Percentiles rank a stretch among this genome's conserved stretches.
These are phyloP conservation scores for Lepiota subincarnata DNA, from an alignment of 768 basidiomycete species.

Conservation along the genomic window DNA sequence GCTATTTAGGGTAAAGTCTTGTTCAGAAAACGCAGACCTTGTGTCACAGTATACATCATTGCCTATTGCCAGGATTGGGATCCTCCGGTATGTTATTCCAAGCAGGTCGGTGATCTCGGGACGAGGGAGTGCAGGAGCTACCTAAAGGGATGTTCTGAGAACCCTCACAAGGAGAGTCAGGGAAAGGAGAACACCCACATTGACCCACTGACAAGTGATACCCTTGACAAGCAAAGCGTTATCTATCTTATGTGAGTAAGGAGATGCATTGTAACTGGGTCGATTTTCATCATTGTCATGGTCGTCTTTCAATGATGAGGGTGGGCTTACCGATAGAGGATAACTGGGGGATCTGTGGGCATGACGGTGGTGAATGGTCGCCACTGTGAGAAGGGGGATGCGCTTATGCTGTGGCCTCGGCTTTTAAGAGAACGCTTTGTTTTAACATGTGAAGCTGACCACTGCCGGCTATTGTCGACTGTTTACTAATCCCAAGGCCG, in stretches of 20 bases:
- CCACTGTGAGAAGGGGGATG: not conserved
- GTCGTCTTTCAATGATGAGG: not conserved
- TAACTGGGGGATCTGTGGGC: slow-evolving; percentile 25
- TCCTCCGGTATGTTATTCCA: slow-evolving; percentile 53
- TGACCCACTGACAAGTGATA: slow-evolving; percentile 43
- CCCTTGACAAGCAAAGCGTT: slow-evolving; percentile 46
- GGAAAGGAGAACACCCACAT: slow-evolving; percentile 27
- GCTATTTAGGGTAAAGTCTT: not conserved
- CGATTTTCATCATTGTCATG: not conserved
- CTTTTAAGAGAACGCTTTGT: not conserved
- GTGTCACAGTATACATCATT: slow-evolving; percentile 62
- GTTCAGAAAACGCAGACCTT: slow-evolving; percentile 22
- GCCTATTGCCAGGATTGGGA: slow-evolving; percentile 57
- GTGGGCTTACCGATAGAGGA: slow-evolving; percentile 42
- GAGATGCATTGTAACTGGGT: slow-evolving; percentile 47
- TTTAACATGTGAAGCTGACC: slow-evolving; percentile 10
- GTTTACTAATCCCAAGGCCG: too few relatives aligned
- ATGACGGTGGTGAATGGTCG: slow-evolving; percentile 7
- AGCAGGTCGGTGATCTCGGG: slow-evolving; percentile 50
- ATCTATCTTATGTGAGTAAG: slow-evolving; percentile 49
- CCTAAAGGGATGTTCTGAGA: slow-evolving; percentile 27
- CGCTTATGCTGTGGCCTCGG: not conserved
- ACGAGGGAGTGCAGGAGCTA: slow-evolving; percentile 47
- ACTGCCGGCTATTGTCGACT: too few relatives aligned
- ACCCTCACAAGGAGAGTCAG: not conserved